These are phyloP conservation scores for Alternaria conjuncta DNA, from an alignment of 2,329 filamentous ascomycete genomes.

Conservation along the genomic window DNA sequence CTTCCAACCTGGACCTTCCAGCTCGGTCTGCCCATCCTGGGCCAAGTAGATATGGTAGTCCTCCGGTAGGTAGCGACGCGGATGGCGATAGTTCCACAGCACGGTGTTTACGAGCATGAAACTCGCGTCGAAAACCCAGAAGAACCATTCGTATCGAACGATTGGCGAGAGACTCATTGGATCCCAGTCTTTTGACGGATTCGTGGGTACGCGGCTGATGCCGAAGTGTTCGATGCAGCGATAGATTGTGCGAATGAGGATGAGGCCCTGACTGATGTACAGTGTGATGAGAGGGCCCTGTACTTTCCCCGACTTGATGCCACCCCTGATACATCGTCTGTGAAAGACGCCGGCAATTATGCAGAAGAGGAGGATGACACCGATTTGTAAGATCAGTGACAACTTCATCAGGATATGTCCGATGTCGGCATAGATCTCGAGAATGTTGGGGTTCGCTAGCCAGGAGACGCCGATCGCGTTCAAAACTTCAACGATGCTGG, in stretches of 20 bases:
- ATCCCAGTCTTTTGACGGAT: constrained; percentile 39
- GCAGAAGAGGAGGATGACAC: constrained; percentile 56
- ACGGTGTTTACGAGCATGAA: constrained; percentile 59
- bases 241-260: constrained; percentile 57
- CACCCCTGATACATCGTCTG: constrained; percentile 44
- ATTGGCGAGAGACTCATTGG: constrained; percentile 42
- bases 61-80: constrained; percentile 55
- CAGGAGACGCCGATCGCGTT: constrained; percentile 57
- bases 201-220: constrained; percentile 52
- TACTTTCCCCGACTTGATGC: constrained; percentile 55
- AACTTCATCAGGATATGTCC: constrained; percentile 56
- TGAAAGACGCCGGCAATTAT: constrained; percentile 54
- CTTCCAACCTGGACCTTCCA: constrained; percentile 33
- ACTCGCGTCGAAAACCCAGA: constrained; percentile 59
- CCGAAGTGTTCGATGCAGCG: constrained; percentile 61
- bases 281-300: constrained; percentile 50
- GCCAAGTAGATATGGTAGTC: constrained; percentile 59
- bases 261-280: constrained; percentile 53
- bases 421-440: constrained; percentile 39
- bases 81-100: constrained; percentile 58
- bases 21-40: constrained; percentile 15
- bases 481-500: constrained; percentile 56
- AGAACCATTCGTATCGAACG: constrained; percentile 57
- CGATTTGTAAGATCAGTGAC: constrained; percentile 57
- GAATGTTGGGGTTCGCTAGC: constrained; percentile 47